Evolutionary conservation across 2,329 filamentous ascomycete genomes (phyloP).

Genomic region (Fusarium mangiferae): DNA sequence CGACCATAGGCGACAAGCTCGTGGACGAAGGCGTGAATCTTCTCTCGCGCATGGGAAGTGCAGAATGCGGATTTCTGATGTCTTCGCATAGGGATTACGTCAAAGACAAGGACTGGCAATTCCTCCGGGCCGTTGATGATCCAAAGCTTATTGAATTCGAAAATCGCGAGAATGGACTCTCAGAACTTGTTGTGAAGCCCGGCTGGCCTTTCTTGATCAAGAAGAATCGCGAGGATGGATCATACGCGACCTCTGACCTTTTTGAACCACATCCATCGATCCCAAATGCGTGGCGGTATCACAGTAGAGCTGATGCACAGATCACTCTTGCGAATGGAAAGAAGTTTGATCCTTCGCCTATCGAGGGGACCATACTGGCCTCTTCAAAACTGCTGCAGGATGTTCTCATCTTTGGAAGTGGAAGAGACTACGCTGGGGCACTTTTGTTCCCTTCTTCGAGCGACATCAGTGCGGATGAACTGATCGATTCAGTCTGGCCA

Average conservation of each 20-base stretch:
- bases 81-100: slow-evolving; percentile 68
- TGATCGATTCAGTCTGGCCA: slow-evolving; percentile 56
- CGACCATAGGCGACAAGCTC: slow-evolving; percentile 62
- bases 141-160: slow-evolving; percentile 57
- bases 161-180: slow-evolving; percentile 52
- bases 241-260: slow-evolving; percentile 71
- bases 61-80: slow-evolving; percentile 73
- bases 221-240: slow-evolving; percentile 66
- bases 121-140: slow-evolving; percentile 57
- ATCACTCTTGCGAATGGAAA: slow-evolving; percentile 73
- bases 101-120: slow-evolving; percentile 69
- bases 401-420: slow-evolving; percentile 70
- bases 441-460: slow-evolving; percentile 60
- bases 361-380: slow-evolving; percentile 65
- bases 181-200: slow-evolving; percentile 64
- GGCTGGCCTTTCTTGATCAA: slow-evolving; percentile 70
- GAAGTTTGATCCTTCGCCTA: slow-evolving; percentile 72
- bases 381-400: slow-evolving; percentile 59
- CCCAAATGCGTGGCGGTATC: slow-evolving; percentile 68
- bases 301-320: slow-evolving; percentile 69
- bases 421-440: slow-evolving; percentile 64
- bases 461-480: slow-evolving; percentile 45
- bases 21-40: slow-evolving; percentile 63
- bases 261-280: slow-evolving; percentile 66
- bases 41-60: slow-evolving; percentile 71